A percentile compares a stretch with the other conserved stretches of the same genome.
Conservation (phyloP, 2,329 filamentous ascomycete species). For the Fusarium metavorans region DNA sequence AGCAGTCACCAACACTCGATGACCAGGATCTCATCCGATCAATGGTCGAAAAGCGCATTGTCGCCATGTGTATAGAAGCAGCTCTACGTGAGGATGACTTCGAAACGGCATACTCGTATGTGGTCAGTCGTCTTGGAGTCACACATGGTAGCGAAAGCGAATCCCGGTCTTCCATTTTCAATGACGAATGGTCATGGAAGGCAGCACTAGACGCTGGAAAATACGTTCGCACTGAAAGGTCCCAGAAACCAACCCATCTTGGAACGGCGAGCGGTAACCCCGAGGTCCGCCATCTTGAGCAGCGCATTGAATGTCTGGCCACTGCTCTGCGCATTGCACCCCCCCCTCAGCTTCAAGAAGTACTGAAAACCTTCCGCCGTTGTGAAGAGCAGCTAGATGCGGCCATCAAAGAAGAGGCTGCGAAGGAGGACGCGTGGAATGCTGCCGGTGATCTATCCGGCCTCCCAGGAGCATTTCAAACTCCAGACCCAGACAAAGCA, state of each 20-base stretch:
- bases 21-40: constrained; percentile 47
- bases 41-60: constrained; percentile 73
- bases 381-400: constrained; percentile 83
- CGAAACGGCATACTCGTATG: constrained; percentile 87
- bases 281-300: constrained; percentile 79
- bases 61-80: constrained; percentile 83
- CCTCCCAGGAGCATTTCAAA: constrained; percentile 67
- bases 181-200: constrained; percentile 81
- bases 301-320: constrained; percentile 83
- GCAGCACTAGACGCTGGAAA: constrained; percentile 84
- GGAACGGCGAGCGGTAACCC: constrained; percentile 70
- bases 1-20: constrained; percentile 24
- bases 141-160: constrained; percentile 20
- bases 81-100: constrained; percentile 83
- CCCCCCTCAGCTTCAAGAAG: constrained; percentile 75
- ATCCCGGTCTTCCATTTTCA: constrained; percentile 6
- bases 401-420: constrained; percentile 74
- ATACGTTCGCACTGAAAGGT: constrained; percentile 69
- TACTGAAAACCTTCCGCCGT: constrained; percentile 79
- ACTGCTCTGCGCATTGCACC: constrained; percentile 82
- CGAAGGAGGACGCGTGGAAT: constrained; percentile 78
- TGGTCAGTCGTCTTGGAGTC: constrained; percentile 74
- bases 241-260: constrained; percentile 68
- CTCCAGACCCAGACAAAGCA: constrained; percentile 40
- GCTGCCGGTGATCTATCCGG: constrained; percentile 69